A percentile compares a stretch with the other conserved stretches of the same genome.
Evolutionary conservation across 345 rosid species (phyloP).

Genomic region (rapeseed (Brassica napus)): DNA sequence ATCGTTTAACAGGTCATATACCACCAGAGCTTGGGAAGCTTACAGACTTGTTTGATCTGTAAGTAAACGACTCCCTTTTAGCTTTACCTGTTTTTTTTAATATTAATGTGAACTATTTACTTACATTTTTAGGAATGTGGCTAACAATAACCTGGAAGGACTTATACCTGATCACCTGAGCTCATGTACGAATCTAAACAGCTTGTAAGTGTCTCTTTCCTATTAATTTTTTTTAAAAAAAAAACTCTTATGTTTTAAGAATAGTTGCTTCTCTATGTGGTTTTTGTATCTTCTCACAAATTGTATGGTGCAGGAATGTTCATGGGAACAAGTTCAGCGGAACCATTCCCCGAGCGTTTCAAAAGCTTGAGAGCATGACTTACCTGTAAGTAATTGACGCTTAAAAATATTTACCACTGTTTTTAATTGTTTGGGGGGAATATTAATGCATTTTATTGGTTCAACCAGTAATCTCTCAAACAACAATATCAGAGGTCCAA

Average conservation of each 20-base stretch:
- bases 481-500: conserved; percentile 68
- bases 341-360: conserved; percentile 72
- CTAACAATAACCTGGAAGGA: conserved; percentile 79
- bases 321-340: conserved; percentile 84
- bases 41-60: conserved; percentile 93
- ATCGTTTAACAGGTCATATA: conserved; percentile 66
- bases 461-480: conserved; percentile 74
- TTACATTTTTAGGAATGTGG: conserved; percentile 63
- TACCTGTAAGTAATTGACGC: conserved; percentile 61
- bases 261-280: conserved; percentile 2
- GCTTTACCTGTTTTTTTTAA: conserved; percentile 6
- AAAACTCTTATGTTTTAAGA: background rate
- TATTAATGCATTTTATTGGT: background rate
- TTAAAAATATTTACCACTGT: background rate
- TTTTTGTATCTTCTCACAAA: conserved; percentile 10
- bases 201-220: conserved; percentile 59
- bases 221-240: background rate
- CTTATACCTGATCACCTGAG: conserved; percentile 85
- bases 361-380: conserved; percentile 89
- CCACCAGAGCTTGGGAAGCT: conserved; percentile 97
- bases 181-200: conserved; percentile 85
- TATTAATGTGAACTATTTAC: conserved; percentile 17
- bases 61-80: conserved; percentile 36
- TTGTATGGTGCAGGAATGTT: conserved; percentile 59
- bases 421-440: background rate